Evolutionary conservation across 768 basidiomycete species (phyloP).

Genomic region (Mycena chlorophos): DNA sequence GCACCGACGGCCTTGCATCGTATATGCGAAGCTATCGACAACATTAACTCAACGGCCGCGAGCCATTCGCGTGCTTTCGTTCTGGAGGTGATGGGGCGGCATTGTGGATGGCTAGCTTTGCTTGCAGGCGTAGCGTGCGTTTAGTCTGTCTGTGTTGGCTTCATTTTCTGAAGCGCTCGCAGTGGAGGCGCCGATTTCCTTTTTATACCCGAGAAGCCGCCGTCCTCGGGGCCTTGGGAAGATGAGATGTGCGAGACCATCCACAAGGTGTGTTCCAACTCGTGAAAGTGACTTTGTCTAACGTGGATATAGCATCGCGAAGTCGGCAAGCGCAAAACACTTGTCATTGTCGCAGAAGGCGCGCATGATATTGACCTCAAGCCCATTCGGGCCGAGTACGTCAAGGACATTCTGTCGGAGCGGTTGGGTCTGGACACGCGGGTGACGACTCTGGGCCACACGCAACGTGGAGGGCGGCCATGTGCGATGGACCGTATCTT

Average conservation of each 20-base stretch:
- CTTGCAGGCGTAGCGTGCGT: constrained; percentile 86
- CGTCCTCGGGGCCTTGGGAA: constrained; percentile 79
- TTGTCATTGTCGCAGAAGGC: constrained; percentile 97
- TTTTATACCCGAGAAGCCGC: constrained; percentile 95
- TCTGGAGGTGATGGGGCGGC: constrained; percentile 98
- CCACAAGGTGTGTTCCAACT: constrained; percentile 54
- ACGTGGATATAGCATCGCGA: constrained; percentile 68
- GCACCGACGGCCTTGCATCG: constrained; percentile 93
- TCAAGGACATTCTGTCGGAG: constrained; percentile 86
- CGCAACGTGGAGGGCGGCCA: constrained; percentile 91
- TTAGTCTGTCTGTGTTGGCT: background rate
- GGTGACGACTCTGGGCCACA: constrained; percentile 96
- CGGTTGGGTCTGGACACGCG: constrained; percentile 90
- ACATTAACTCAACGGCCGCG: constrained; percentile 93
- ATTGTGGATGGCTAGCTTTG: constrained; percentile 98
- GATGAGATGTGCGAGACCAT: constrained; percentile 88
- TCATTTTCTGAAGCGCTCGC: constrained; percentile 1
- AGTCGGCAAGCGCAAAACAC: constrained; percentile 94
- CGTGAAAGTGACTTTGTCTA: background rate
- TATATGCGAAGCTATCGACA: constrained; percentile 97
- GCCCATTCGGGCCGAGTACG: constrained; percentile 88
- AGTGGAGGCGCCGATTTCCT: constrained; percentile 94
- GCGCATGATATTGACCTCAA: constrained; percentile 85
- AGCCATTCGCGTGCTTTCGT: constrained; percentile 98
- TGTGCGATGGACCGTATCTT: constrained; percentile 92